Base-by-base conservation (phyloP, 805 yeast species). In the Suhomyces emberorum region DNA sequence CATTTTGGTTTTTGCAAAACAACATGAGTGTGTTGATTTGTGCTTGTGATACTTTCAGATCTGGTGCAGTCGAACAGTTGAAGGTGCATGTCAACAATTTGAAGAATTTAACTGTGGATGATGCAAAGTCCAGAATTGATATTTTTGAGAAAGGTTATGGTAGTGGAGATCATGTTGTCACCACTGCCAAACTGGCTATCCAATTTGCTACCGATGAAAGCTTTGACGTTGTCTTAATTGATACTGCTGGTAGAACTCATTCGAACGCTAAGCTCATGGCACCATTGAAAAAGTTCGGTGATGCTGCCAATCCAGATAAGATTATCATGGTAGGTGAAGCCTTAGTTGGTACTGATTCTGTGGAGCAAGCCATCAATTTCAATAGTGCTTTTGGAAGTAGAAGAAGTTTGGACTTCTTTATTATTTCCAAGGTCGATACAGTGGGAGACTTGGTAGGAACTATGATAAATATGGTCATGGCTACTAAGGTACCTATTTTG, bases 291-390 rank as follows among this genome's bases (percentile, higher is more conserved):
- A 87, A 91, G 38, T 91, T 91, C 60, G 98, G 97, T 12, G 88
- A 85, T 51, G 89, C 95, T 33, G 98, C 98, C 2, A 75, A 87
- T 33, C 98, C 98, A 0, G 93, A 91, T 62, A 91, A 87, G 59
- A 91, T 91, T 51, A 89, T 91, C 54, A 93, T 93, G 98, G 98
- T 91, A 14, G 98, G 97, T 28, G 98, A 91, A 61, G 98, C 98
- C 0, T 69, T 91, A 25, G 98, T 91, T 1, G 98, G 98, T 12
- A 89, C 98, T 0, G 98, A 91, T 57, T 87, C 97, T 1, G 97
- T 93, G 3, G 84, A 84, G 59, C 98, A 91, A 59, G 98, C 98
- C 0, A 77, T 78, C 35, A 89, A 93, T 57, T 91, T 91, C 68
- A 89, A 91, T 56, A 78, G 80, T 49, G 96, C 97, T 0, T 91